Evolutionary conservation across 768 basidiomycete genomes (phyloP).

Genomic region (Termitomyces sp.): DNA sequence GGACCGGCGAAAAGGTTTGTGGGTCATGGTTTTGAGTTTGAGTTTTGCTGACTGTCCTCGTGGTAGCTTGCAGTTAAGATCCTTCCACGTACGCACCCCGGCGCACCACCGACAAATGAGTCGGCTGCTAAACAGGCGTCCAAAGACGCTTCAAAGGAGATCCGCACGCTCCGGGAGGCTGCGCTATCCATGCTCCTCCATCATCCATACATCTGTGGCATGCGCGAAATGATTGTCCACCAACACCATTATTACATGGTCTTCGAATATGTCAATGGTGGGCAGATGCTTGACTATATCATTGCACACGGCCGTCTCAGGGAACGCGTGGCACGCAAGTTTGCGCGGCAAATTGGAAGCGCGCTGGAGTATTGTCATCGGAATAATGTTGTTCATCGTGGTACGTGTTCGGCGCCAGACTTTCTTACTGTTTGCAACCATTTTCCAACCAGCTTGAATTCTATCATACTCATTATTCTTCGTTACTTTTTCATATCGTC

Average conservation of each 20-base stretch:
- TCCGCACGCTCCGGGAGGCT: conserved; percentile 93
- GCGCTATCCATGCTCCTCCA: conserved; percentile 93
- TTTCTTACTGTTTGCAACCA: too few relatives aligned
- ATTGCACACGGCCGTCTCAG: conserved; percentile 95
- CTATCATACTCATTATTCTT: too few relatives aligned
- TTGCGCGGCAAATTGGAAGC: conserved; percentile 94
- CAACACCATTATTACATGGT: conserved; percentile 99
- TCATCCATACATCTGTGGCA: conserved; percentile 98
- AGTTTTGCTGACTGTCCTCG: not conserved
- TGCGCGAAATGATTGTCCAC: conserved; percentile 98
- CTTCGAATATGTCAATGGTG: conserved; percentile 97
- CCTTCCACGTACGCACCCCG: conserved; percentile 79
- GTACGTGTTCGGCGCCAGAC: conserved; percentile 32
- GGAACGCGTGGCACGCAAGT: conserved; percentile 95
- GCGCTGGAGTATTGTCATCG: conserved; percentile 96
- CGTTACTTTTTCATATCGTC: too few relatives aligned
- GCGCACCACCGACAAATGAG: conserved; percentile 43
- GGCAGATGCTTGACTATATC: conserved; percentile 99
- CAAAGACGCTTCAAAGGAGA: conserved; percentile 94
- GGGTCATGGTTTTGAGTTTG: conserved; percentile 8
- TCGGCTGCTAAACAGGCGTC: conserved; percentile 72
- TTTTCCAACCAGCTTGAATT: too few relatives aligned
- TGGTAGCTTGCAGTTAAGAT: conserved; percentile 98
- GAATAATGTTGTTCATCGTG: conserved; percentile 97
- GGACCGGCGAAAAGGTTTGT: conserved; percentile 89